Evolutionary conservation across 176 grass and related monocot genomes (phyloP).

Genomic region (Triticum turgidum): DNA sequence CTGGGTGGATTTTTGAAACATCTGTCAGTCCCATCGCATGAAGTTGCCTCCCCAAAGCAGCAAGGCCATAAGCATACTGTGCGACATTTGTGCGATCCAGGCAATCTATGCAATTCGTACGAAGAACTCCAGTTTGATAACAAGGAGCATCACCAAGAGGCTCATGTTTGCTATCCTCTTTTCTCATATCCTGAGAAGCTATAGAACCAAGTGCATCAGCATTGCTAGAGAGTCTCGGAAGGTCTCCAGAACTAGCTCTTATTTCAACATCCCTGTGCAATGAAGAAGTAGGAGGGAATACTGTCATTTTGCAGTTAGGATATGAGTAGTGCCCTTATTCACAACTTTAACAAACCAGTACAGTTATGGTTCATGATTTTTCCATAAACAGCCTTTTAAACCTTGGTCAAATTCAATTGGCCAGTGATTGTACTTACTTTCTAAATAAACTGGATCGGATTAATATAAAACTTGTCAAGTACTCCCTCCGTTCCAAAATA

Average conservation of each 20-base stretch:
- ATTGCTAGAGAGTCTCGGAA: slow-evolving; percentile 64
- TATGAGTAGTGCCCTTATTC: neutral
- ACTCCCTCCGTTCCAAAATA: too few species aligned
- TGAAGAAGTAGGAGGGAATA: slow-evolving; percentile 27
- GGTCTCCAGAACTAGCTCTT: slow-evolving; percentile 78
- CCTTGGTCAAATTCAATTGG: neutral
- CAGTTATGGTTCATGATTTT: neutral
- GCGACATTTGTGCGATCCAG: slow-evolving; percentile 97
- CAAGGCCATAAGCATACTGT: slow-evolving; percentile 94
- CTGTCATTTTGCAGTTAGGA: slow-evolving; percentile 21
- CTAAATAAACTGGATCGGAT: neutral
- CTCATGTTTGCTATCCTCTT: slow-evolving; percentile 38
- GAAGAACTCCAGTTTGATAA: slow-evolving; percentile 92
- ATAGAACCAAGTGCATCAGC: slow-evolving; percentile 40
- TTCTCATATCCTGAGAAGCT: slow-evolving; percentile 44
- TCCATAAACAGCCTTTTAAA: neutral
- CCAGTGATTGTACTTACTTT: slow-evolving; percentile 1
- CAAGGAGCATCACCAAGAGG: slow-evolving; percentile 39
- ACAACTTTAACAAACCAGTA: neutral
- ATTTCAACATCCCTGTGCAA: slow-evolving; percentile 58
- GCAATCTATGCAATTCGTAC: slow-evolving; percentile 97
- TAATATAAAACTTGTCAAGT: slow-evolving; percentile 1
- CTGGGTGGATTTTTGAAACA: slow-evolving; percentile 81
- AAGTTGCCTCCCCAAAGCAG: slow-evolving; percentile 82
- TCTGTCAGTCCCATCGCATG: slow-evolving; percentile 80